phyloP scores from a whole-genome alignment of 2,329 filamentous ascomycete species.

The Hymenoscyphus fructigenus region DNA sequence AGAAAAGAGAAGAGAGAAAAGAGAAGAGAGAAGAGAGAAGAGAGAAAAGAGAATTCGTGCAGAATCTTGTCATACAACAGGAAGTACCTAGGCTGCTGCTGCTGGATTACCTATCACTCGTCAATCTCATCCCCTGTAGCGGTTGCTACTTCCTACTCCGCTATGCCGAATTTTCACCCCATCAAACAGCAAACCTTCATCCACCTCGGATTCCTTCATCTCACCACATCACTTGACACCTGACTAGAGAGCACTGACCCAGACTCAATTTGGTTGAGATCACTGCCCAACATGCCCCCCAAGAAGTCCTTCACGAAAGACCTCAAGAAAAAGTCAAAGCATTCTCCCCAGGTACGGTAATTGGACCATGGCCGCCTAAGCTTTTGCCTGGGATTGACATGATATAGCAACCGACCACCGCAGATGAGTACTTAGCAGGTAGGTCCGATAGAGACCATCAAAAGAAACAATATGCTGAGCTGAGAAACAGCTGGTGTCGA shows the following conservation, averaged over 20 bases:
- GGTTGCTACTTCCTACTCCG: background rate
- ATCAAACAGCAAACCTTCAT: background rate
- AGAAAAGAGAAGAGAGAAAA: no score
- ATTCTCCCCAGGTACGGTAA: constrained; percentile 29
- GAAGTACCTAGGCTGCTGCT: background rate
- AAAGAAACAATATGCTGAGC: constrained; percentile 18
- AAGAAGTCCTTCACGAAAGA: constrained; percentile 39
- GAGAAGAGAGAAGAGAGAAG: no score
- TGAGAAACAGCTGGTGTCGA: constrained; percentile 57
- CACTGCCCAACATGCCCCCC: constrained; percentile 28
- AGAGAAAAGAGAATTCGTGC: no score
- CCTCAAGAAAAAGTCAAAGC: constrained; percentile 42
- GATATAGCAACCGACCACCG: constrained; percentile 53
- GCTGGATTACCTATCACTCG: background rate
- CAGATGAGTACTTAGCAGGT: constrained; percentile 67
- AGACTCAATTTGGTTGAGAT: background rate
- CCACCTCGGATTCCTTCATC: background rate
- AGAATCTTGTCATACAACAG: no score
- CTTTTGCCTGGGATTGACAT: background rate
- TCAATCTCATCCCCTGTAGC: background rate
- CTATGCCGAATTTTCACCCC: background rate
- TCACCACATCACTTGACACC: background rate
- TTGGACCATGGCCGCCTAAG: background rate
- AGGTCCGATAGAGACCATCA: constrained; percentile 20
- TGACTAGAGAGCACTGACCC: background rate